phyloP scores from a whole-genome alignment of 495 filamentous ascomycete genomes.

The Neurospora intermedia region DNA sequence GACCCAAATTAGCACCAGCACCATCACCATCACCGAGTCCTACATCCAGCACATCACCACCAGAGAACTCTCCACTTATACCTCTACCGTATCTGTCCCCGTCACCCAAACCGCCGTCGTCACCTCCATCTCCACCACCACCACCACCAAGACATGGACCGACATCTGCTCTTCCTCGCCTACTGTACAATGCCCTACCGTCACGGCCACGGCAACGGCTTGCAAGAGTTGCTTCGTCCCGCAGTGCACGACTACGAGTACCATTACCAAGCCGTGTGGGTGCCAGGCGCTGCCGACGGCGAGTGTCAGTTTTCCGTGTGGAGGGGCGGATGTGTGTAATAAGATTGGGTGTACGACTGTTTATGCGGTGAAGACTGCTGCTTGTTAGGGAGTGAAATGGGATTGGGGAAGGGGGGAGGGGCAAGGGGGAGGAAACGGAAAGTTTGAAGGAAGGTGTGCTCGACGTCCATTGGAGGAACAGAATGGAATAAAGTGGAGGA shows the following conservation, averaged over 20 bases:
- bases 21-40: not conserved
- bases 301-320: conserved; percentile 17
- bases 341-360: conserved; percentile 24
- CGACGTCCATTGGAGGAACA: too few species aligned
- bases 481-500: too few species aligned
- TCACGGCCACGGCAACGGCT: conserved; percentile 18
- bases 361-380: conserved; percentile 14
- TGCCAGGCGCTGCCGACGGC: conserved; percentile 16
- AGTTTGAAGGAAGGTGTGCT: not conserved
- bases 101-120: not conserved
- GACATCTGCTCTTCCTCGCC: not conserved
- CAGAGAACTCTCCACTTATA: not conserved
- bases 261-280: conserved; percentile 14
- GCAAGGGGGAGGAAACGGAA: not conserved
- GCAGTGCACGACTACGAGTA: conserved; percentile 17
- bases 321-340: conserved; percentile 11
- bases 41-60: not conserved
- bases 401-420: not conserved
- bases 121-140: conserved; percentile 1
- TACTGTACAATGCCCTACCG: conserved; percentile 11
- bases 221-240: conserved; percentile 20
- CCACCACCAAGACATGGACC: not conserved
- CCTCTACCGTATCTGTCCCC: not conserved
- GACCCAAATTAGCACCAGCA: not conserved
- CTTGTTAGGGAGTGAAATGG: conserved; percentile 4